Base-by-base conservation (phyloP, 2,329 filamentous ascomycete species). In the Botryosphaeria dothidea region DNA sequence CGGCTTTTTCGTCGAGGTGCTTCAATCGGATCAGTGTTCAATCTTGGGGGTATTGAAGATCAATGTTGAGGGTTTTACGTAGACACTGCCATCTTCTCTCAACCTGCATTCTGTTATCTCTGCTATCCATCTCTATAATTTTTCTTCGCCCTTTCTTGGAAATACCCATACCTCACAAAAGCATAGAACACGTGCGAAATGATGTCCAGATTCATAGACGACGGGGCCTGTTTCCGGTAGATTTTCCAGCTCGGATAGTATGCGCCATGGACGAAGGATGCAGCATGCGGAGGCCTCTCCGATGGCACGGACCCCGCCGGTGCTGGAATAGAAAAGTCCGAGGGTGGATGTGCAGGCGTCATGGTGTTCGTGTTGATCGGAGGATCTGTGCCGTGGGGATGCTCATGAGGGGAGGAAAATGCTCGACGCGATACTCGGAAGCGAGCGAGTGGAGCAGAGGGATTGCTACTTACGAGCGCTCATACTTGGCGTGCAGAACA, bases 181-280 rank as follows among this genome's bases (percentile, higher is more conserved):
- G 58, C 58, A 74, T 95, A 95, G 77, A 92, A 93, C 25, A 93
- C 87, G 72, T 92, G 90, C 69, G 90, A 92, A 71, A 60, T 17
- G n/a, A 31, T 46, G 8, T 2, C n/a, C 13, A 60, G 27, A 34
- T 93, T 88, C 71, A 89, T 91, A 68, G 86, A 87, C 0, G 86
- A 90, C 0, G 92, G 92, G 15, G 90, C 90, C 71, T 92, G 87
- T 67, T 89, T 86, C 64, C 85, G 83, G 78, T 93, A 92, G 69
- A 92, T 86, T 64, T 88, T 83, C 79, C 87, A 88, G 77, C 92
- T 94, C 11, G 91, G 90, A 75, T 92, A 95, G 79, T 94, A 95
- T 13, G 92, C 90, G 21, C 90, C 91, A 76, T 95, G 95, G 71
- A 86, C 73, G 65, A 74, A 79, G 75, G n/a, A n/a, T 7, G 6